A percentile compares a stretch with the other conserved stretches of the same genome.
These are phyloP conservation scores for Mycena amicta DNA, from an alignment of 768 basidiomycete genomes.

Conservation along the genomic window DNA sequence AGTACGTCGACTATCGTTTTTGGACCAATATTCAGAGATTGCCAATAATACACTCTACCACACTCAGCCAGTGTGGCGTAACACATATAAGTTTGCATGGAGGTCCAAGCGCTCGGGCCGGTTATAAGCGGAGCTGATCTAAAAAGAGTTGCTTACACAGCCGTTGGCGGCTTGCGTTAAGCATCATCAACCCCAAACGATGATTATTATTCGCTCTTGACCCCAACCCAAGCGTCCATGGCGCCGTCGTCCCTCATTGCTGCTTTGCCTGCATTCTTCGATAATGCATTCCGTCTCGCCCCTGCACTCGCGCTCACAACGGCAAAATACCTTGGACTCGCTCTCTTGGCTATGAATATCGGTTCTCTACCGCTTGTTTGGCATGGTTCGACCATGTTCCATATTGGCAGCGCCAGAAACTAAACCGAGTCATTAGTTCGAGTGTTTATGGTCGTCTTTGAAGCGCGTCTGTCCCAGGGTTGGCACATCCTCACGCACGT, in stretches of 20 bases:
- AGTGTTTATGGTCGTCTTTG: slow-evolving; percentile 6
- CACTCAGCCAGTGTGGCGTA: too few species aligned
- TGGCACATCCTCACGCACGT: slow-evolving; percentile 25
- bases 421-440: not conserved
- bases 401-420: not conserved
- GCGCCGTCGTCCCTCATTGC: too few species aligned
- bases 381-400: slow-evolving; percentile 67
- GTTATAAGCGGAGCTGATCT: too few species aligned
- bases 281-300: not conserved
- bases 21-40: too few species aligned
- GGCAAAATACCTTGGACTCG: slow-evolving; percentile 43
- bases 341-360: slow-evolving; percentile 59
- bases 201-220: not conserved
- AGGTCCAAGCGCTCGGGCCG: too few species aligned
- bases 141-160: too few species aligned
- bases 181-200: not conserved
- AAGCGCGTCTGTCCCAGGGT: not conserved
- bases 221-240: not conserved
- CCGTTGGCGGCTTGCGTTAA: too few species aligned
- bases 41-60: too few species aligned
- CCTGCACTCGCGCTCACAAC: slow-evolving; percentile 15
- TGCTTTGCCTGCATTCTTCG: too few species aligned
- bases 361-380: slow-evolving; percentile 67
- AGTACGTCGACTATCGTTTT: too few species aligned
- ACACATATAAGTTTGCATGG: too few species aligned